These are phyloP conservation scores for Candida cerambycidarum DNA, from an alignment of 805 yeast species.

Conservation along the genomic window DNA sequence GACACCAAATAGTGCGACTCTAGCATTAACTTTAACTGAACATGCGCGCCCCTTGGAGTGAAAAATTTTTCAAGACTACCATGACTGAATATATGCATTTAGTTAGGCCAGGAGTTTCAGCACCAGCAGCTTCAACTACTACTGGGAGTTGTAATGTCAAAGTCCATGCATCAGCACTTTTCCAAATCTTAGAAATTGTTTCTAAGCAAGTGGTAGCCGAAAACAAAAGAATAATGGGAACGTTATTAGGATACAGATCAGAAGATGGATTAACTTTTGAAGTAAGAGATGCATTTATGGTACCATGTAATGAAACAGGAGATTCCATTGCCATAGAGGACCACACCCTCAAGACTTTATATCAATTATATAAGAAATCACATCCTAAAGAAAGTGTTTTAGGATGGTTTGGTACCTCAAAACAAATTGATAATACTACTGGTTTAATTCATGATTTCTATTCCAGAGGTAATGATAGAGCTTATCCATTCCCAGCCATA, in stretches of 20 bases:
- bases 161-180: conserved; percentile 68
- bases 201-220: conserved; percentile 45
- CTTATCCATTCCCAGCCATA: conserved; percentile 74
- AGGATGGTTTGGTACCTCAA: conserved; percentile 79
- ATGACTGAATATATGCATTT: conserved; percentile 43
- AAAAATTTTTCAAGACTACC: conserved; percentile 8
- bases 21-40: not conserved
- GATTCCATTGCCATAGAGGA: conserved; percentile 78
- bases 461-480: conserved; percentile 65
- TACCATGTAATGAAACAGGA: conserved; percentile 72
- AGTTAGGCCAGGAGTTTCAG: conserved; percentile 50
- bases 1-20: not conserved
- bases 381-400: conserved; percentile 76
- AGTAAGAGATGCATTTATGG: conserved; percentile 73
- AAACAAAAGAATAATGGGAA: conserved; percentile 70
- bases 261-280: conserved; percentile 80
- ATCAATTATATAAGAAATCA: conserved; percentile 69
- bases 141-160: conserved; percentile 53
- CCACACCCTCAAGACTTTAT: conserved; percentile 69
- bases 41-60: conserved; percentile 4
- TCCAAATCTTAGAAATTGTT: conserved; percentile 74
- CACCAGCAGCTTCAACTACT: conserved; percentile 45
- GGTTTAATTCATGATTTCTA: conserved; percentile 81
- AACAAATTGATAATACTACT: conserved; percentile 64
- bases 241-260: conserved; percentile 75